Evolutionary conservation across 371 early-diverging fungal genomes (phyloP).

Genomic region (Gilbertella persicaria): DNA sequence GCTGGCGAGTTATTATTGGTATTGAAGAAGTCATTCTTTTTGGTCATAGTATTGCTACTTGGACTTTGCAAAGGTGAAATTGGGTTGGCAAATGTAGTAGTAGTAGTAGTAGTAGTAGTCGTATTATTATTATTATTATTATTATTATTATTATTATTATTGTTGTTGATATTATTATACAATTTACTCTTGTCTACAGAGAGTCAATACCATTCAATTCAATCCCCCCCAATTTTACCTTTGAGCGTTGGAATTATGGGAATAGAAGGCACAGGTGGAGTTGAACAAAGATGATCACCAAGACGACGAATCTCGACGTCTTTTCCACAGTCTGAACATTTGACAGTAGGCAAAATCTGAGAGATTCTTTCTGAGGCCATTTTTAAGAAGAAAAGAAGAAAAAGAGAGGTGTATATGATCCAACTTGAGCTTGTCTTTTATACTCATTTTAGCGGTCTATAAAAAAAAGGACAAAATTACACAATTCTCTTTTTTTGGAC

Average conservation of each 20-base stretch:
- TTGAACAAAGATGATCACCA: conserved; percentile 61
- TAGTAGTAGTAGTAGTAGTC: no score
- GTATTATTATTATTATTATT: no score
- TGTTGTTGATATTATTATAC: no score
- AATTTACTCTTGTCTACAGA: no score
- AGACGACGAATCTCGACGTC: conserved; percentile 59
- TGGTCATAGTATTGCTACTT: conserved; percentile 1
- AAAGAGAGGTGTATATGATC: conserved; percentile 1
- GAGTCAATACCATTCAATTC: no score
- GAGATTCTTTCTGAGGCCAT: conserved; percentile 54
- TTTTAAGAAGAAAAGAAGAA: conserved; percentile 13
- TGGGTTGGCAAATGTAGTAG: background rate
- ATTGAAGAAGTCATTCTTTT: conserved; percentile 3
- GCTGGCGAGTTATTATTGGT: background rate
- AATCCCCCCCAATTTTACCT: conserved; percentile 30
- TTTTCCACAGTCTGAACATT: conserved; percentile 66
- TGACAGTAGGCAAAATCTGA: conserved; percentile 61
- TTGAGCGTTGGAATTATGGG: conserved; percentile 41
- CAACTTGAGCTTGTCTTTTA: no score
- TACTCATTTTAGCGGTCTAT: no score
- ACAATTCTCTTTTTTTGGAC: no score
- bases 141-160: no score
- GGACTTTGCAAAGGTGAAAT: conserved; percentile 31
- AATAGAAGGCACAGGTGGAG: conserved; percentile 56
- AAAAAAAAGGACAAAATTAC: no score